Conservation (phyloP, 306 rosid species). For the Argentina anserina region DNA sequence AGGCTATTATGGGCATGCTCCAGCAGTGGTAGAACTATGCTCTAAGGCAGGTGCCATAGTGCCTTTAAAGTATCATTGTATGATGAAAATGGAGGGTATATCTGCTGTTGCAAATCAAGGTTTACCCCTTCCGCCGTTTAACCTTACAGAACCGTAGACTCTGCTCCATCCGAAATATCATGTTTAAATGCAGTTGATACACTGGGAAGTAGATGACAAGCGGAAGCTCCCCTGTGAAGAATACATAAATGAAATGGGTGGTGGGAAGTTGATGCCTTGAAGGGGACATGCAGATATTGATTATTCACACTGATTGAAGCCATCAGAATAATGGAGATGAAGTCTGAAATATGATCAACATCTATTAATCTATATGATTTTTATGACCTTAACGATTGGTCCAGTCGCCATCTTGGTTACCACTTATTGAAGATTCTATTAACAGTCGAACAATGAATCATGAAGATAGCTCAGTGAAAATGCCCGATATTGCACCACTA, state of each 20-base stretch:
- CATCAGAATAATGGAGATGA: slow-evolving; percentile 28
- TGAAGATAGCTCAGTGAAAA: slow-evolving; percentile 4
- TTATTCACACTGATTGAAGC: slow-evolving; percentile 23
- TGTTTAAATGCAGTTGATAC: background rate
- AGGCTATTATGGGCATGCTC: slow-evolving; percentile 69
- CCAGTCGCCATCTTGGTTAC: background rate
- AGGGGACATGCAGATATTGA: slow-evolving; percentile 46
- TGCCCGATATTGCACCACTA: background rate
- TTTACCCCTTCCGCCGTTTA: background rate
- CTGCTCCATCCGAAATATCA: background rate
- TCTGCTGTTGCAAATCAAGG: slow-evolving; percentile 30
- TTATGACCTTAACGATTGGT: slow-evolving; percentile 36
- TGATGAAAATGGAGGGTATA: slow-evolving; percentile 79
- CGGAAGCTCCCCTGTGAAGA: background rate
- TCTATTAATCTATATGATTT: slow-evolving; percentile 37
- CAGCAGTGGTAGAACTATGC: slow-evolving; percentile 78
- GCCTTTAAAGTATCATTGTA: slow-evolving; percentile 57
- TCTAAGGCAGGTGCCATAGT: slow-evolving; percentile 53
- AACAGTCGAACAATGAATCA: background rate
- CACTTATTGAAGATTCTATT: background rate
- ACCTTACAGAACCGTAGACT: background rate
- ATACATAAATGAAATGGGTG: slow-evolving; percentile 21
- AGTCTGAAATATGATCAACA: slow-evolving; percentile 45
- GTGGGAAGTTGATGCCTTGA: slow-evolving; percentile 42
- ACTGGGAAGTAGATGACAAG: background rate